These are phyloP conservation scores for Exobasidium cylindrosporum DNA, from an alignment of 1,284 basidiomycete species.

Conservation along the genomic window DNA sequence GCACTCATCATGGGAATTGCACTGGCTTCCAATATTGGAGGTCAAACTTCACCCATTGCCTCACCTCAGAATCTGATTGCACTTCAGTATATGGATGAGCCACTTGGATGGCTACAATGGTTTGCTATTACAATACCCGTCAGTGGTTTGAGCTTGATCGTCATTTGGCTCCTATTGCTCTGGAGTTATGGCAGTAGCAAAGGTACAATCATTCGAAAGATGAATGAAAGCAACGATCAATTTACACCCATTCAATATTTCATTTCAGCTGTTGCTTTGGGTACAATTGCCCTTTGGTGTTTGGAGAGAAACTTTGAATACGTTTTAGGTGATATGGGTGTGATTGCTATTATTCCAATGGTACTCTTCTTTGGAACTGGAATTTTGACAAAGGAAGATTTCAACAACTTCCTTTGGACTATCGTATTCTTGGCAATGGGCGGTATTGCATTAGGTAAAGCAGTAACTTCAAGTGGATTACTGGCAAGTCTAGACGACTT, in stretches of 20 bases:
- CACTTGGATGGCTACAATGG: slow-evolving; percentile 86
- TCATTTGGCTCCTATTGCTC: slow-evolving; percentile 88
- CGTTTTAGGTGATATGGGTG: slow-evolving; percentile 86
- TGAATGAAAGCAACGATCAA: slow-evolving; percentile 35
- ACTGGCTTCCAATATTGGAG: slow-evolving; percentile 96
- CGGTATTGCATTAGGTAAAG: slow-evolving; percentile 91
- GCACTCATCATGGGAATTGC: slow-evolving; percentile 94
- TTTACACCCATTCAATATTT: slow-evolving; percentile 86
- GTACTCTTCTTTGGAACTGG: slow-evolving; percentile 93
- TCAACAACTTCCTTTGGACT: slow-evolving; percentile 55
- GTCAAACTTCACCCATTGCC: slow-evolving; percentile 83
- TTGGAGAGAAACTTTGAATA: slow-evolving; percentile 76
- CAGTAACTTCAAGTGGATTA: slow-evolving; percentile 84
- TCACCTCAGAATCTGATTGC: slow-evolving; percentile 98
- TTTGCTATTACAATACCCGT: slow-evolving; percentile 92
- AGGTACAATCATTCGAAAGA: slow-evolving; percentile 48
- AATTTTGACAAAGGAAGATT: slow-evolving; percentile 77
- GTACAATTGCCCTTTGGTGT: slow-evolving; percentile 89
- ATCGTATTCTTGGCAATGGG: slow-evolving; percentile 69
- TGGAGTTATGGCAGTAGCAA: slow-evolving; percentile 80
- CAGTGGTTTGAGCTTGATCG: slow-evolving; percentile 74
- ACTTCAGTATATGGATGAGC: slow-evolving; percentile 78
- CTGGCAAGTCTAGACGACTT: slow-evolving; percentile 58
- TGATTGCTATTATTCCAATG: slow-evolving; percentile 89
- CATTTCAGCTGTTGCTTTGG: slow-evolving; percentile 78